Evolutionary conservation across 2,329 filamentous ascomycete species (phyloP).

Genomic region (Anisogramma anomala): DNA sequence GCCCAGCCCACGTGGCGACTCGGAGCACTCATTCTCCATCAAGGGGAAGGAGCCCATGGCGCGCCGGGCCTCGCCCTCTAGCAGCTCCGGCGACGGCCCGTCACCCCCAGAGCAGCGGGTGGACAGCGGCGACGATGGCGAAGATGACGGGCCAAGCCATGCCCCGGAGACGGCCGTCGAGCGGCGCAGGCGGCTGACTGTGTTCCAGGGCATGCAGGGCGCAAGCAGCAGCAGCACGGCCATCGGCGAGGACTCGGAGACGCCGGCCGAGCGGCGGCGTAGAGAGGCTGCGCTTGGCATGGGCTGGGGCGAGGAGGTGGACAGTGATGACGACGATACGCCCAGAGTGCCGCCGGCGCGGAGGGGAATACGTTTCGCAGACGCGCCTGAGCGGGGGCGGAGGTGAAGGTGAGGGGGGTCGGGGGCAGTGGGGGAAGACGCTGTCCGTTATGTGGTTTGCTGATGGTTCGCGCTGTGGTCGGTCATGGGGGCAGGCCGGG

Average conservation of each 20-base stretch:
- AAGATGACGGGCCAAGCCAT: constrained; percentile 18
- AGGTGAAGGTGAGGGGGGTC: constrained; percentile 11
- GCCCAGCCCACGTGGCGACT: not conserved
- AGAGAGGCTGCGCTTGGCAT: constrained; percentile 64
- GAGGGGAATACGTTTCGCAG: constrained; percentile 52
- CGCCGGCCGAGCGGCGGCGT: constrained; percentile 60
- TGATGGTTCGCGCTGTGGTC: no score
- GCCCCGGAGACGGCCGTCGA: constrained; percentile 58
- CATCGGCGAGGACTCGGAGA: constrained; percentile 45
- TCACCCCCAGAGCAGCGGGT: constrained; percentile 2
- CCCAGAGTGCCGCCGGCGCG: constrained; percentile 39
- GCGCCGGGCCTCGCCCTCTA: constrained; percentile 1
- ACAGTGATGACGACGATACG: constrained; percentile 47
- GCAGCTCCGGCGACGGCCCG: not conserved
- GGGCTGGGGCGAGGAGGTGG: constrained; percentile 29
- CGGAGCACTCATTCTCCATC: constrained; percentile 3
- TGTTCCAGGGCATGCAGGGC: constrained; percentile 32
- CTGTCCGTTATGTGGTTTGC: no score
- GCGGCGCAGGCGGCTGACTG: constrained; percentile 51
- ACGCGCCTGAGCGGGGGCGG: constrained; percentile 24
- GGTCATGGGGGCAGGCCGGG: not conserved
- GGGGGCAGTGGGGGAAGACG: no score
- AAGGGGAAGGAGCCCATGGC: constrained; percentile 4
- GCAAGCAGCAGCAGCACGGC: constrained; percentile 29
- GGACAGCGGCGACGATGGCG: constrained; percentile 5